Base-by-base conservation (phyloP, 2,329 filamentous ascomycete genomes). In the Paecilomyces variotii region DNA sequence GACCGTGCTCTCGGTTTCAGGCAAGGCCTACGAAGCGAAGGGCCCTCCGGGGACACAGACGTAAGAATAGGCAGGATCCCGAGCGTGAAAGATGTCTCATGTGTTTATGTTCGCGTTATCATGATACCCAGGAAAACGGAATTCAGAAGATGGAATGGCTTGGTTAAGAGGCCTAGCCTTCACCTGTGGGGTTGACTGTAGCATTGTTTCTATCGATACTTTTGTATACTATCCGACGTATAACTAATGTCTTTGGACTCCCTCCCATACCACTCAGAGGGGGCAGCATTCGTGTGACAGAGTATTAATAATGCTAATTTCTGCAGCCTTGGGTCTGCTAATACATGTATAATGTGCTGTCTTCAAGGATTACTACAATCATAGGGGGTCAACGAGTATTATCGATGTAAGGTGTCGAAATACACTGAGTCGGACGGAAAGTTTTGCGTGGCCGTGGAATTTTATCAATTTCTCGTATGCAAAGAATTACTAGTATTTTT, bases 1-100 rank as follows among this genome's bases (percentile, higher is more conserved):
- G 0, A 90, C 89, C 3, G 89, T 93, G n/a, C 78, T 97, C 62
- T 90, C 90, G 55, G 90, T 88, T 74, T 84, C 80, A 28, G 89
- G 83, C 2, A 79, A 86, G 60, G 75, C 82, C 57, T 96, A 91
- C 71, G 91, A 96, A 70, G 80, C 82, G 3, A 67, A 71, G 3
- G 77, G 75, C 1, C 73, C 73, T 12, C 39, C 39, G 12, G 50
- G 50, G 24, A 52, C 27, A 52, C 7, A 26, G 24, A 5, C 11
- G 19, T 26, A 52, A 26, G 19, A 24, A 45, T 39, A 45, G 39
- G 14, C n/a, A 45, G 39, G 39, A 45, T 45, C 7, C 39, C 3
- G 39, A 19, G 39, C 39, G 39, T 45, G 39, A 45, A 34, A 45
- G n/a, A 45, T 45, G 30, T 10, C 30, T 32, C 1, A 24, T 45